Conservation (phyloP, 495 filamentous ascomycete species). For the Xylaria telfairii region DNA sequence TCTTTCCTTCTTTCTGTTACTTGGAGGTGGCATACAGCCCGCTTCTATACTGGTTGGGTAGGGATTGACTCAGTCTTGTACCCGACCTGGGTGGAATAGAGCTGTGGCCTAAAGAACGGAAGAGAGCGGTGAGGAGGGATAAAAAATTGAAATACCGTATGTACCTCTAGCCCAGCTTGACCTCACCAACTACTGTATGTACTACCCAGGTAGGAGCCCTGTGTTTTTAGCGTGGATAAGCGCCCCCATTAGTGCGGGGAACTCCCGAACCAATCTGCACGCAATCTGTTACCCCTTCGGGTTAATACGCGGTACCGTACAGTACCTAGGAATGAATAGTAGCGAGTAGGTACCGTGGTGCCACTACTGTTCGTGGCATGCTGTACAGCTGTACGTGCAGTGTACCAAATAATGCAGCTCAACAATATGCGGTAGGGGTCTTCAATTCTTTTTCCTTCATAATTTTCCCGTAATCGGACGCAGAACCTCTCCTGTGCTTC, state of each 20-base stretch:
- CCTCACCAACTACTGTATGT: not conserved
- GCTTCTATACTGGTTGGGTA: conserved; percentile 10
- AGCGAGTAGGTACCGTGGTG: not conserved
- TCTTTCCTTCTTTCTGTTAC: not conserved
- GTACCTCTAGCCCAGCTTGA: conserved; percentile 7
- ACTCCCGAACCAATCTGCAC: conserved; percentile 33
- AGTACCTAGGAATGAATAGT: too few species aligned
- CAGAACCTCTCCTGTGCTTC: not conserved
- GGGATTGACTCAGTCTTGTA: not conserved
- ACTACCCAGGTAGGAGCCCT: too few species aligned
- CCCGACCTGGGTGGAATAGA: not conserved
- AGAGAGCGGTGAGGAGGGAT: conserved; percentile 3
- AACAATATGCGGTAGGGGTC: conserved; percentile 2
- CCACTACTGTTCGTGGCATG: not conserved
- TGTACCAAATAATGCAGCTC: not conserved
- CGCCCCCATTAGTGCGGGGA: conserved; percentile 31
- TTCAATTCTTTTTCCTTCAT: conserved; percentile 5
- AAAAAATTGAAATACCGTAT: not conserved
- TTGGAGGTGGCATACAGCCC: not conserved
- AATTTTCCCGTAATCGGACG: conserved; percentile 15
- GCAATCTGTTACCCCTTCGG: conserved; percentile 26
- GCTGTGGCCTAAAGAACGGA: not conserved
- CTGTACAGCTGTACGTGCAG: conserved; percentile 4
- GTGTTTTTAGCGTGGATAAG: conserved; percentile 20
- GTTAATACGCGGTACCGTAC: conserved; percentile 19